Conservation (phyloP, 1,139 yeast species). For the Nakaseomyces bracarensis region DNA sequence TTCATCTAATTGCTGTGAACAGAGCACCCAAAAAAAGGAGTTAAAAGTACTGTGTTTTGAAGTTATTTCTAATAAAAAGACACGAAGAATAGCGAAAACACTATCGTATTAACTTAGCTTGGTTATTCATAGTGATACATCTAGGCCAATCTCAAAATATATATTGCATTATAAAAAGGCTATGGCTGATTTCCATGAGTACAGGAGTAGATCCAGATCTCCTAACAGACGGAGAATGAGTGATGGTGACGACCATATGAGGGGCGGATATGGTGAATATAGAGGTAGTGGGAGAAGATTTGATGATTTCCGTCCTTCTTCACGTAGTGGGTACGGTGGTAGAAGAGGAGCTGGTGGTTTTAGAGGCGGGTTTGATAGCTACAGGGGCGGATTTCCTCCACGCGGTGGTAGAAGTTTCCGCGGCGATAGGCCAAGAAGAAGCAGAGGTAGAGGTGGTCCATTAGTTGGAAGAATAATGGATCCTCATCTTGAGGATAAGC, state of each 20-base stretch:
- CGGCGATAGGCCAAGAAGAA: conserved; percentile 29
- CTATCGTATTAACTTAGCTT: too few species aligned
- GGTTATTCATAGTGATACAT: too few species aligned
- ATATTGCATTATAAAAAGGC: not conserved
- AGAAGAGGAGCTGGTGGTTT: conserved; percentile 21
- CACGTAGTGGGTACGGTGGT: conserved; percentile 1
- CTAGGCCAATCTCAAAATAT: too few species aligned
- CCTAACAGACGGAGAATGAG: conserved; percentile 22
- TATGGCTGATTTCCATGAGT: conserved; percentile 10
- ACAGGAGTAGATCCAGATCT: conserved; percentile 25
- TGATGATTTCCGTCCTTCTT: conserved; percentile 10
- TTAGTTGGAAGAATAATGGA: conserved; percentile 11
- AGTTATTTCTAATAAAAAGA: too few species aligned
- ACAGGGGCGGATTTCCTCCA: conserved; percentile 3
- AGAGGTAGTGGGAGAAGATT: conserved; percentile 22
- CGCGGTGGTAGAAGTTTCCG: conserved; percentile 27
- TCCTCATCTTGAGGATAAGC: conserved; percentile 24
- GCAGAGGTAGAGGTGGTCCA: conserved; percentile 21
- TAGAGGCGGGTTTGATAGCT: conserved; percentile 14
- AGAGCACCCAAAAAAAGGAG: too few species aligned
- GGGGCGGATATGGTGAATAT: conserved; percentile 14
- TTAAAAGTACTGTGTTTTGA: too few species aligned
- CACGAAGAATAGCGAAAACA: too few species aligned
- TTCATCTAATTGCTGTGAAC: too few species aligned
- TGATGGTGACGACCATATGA: conserved; percentile 8